Percentiles rank a stretch among this genome's conserved stretches.
Evolutionary conservation across 495 filamentous ascomycete genomes (phyloP).

Genomic region (Trichoderma orchidacearum): DNA sequence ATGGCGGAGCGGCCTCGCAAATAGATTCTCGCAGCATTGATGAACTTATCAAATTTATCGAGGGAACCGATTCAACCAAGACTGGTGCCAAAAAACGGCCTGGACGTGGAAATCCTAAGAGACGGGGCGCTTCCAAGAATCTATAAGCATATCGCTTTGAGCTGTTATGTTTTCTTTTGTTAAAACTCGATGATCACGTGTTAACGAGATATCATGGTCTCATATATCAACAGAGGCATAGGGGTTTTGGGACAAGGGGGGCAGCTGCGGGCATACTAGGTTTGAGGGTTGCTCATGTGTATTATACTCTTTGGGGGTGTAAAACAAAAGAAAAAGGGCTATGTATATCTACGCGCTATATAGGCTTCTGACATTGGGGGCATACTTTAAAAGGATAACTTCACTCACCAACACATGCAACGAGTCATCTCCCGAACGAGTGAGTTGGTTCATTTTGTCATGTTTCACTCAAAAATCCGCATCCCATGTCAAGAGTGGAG

Average conservation of each 20-base stretch:
- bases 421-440: too few relatives aligned
- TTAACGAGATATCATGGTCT: neutral
- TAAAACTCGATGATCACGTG: neutral
- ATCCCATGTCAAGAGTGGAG: too few relatives aligned
- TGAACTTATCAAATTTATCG: constrained; percentile 77
- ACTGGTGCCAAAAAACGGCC: constrained; percentile 57
- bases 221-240: neutral
- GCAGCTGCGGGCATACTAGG: too few relatives aligned
- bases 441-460: too few relatives aligned
- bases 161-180: neutral
- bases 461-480: too few relatives aligned
- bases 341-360: neutral
- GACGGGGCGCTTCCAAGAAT: constrained; percentile 24
- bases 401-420: neutral
- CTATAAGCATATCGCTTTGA: neutral
- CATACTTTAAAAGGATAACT: neutral
- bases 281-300: neutral
- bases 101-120: constrained; percentile 57
- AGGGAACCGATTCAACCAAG: constrained; percentile 50
- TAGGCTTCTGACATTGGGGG: neutral
- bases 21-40: constrained; percentile 70
- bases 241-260: neutral
- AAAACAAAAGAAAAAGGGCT: neutral
- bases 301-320: neutral
- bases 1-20: constrained; percentile 11